A percentile compares a stretch with the other conserved stretches of the same genome.
These are phyloP conservation scores for Penicillium sp. DNA, from an alignment of 2,329 filamentous ascomycete genomes.

Conservation along the genomic window DNA sequence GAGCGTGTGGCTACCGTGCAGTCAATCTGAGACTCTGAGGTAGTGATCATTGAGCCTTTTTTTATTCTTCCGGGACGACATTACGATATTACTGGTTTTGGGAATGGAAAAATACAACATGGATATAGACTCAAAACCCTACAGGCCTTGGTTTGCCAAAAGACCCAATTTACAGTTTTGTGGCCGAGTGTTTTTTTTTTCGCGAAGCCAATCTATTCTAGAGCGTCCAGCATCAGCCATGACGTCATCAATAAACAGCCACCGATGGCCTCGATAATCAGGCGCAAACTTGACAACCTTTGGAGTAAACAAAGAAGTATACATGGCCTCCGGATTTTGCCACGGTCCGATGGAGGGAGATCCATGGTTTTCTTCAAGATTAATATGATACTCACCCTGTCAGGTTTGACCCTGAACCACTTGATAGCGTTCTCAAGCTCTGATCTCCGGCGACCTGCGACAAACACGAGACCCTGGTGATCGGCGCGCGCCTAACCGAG, in stretches of 20 bases:
- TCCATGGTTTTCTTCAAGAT: background rate
- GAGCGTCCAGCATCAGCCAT: background rate
- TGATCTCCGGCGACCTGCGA: background rate
- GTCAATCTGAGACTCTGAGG: background rate
- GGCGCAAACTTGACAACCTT: background rate
- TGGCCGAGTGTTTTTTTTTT: background rate
- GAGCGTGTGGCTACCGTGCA: background rate
- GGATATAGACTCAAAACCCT: background rate
- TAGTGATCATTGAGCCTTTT: no score
- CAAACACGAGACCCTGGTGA: background rate
- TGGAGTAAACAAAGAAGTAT: conserved; percentile 1
- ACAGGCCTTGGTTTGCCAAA: background rate
- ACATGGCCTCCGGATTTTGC: background rate
- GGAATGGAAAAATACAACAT: background rate
- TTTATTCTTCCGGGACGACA: background rate
- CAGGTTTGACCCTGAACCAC: background rate
- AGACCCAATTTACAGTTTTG: background rate
- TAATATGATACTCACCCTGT: background rate
- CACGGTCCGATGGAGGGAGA: background rate
- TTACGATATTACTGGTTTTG: background rate
- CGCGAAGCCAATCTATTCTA: background rate
- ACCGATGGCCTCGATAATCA: background rate
- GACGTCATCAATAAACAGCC: background rate
- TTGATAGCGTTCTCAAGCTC: background rate
- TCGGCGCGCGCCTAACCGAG: conserved; percentile 3